Evolutionary conservation across 768 basidiomycete species (phyloP), one percentile per base, ranked within the genome.

Genomic region (Boletus rubescentipes): DNA sequence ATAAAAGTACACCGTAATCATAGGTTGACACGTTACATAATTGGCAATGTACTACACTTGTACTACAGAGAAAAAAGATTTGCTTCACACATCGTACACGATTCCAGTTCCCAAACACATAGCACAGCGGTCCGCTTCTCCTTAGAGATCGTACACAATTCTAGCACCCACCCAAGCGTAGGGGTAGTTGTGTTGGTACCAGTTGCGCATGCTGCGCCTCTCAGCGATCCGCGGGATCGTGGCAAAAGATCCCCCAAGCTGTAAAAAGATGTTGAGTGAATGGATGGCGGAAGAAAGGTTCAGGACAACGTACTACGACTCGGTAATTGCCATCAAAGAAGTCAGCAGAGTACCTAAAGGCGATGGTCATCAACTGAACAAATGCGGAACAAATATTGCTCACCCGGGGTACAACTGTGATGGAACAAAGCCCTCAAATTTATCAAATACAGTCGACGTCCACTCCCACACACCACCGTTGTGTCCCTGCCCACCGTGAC

Each of bases 391-490:
- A 6, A 3, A 31, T 5, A 34, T 32, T 38, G 57, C 73, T 57
- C 74, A 94, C 77, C 93, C 97, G 23, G 97, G 97, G 68, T 98
- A 99, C 45, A 96, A 65, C 34, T 70, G 70, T 1, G 91, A 93
- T 9, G 85, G 77, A 41, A 77, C 77, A 66, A 87, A 99, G 0
- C 92, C 94, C 2, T 91, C 85, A 56, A 83, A 77, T 26, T 74
- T 76, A 20, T 84, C 86, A 41, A 95, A 80, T 29, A 79, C 60
- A 15, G 93, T 94, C 18, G 87, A 88, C 0, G 96, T 97, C 95
- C 95, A 98, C 75, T 98, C 94, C 94, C 96, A 99, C 15, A 97
- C 88, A 6, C 97, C 97, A 8, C 97, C 97, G 60, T 99, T 98
- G 57, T 85, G 83, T 11, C 91, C 89, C 67, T 75, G 81, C 3